A percentile compares a stretch with the other conserved stretches of the same genome.
Conservation (phyloP, 805 yeast species). For the Phaffomyces antillensis region DNA sequence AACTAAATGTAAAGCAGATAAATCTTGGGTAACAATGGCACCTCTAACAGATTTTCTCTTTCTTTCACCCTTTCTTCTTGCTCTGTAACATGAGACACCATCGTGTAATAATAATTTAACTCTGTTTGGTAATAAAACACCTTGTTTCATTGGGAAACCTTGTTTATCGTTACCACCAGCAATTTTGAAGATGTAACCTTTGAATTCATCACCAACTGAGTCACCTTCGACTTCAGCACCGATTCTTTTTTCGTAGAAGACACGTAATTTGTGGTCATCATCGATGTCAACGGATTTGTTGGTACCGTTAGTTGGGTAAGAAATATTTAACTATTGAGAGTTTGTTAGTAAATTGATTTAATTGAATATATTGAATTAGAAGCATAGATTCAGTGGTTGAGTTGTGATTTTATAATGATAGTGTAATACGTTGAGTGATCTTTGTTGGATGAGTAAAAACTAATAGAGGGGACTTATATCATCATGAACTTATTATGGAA, state of each 20-base stretch:
- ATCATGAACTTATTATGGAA: too few species aligned
- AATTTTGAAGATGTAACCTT: conserved; percentile 98
- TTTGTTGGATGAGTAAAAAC: too few species aligned
- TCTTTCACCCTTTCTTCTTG: conserved; percentile 99
- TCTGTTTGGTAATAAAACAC: conserved; percentile 99
- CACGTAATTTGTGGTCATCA: conserved; percentile 98
- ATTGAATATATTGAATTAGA: neutral
- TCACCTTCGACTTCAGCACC: conserved; percentile 99
- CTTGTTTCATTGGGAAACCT: conserved; percentile 99
- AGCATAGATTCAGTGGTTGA: neutral
- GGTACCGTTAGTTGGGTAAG: conserved; percentile 99
- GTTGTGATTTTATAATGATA: too few species aligned
- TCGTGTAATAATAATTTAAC: conserved; percentile 87
- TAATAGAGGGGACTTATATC: too few species aligned
- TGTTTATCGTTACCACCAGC: conserved; percentile 99
- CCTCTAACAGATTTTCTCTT: conserved; percentile 99
- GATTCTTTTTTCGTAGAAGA: conserved; percentile 98
- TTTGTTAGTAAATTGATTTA: conserved; percentile 37
- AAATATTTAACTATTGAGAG: conserved; percentile 72
- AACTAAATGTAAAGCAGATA: conserved; percentile 88
- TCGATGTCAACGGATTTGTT: conserved; percentile 97
- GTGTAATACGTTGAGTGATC: too few species aligned
- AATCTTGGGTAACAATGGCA: conserved; percentile 94
- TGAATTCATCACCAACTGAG: conserved; percentile 94
- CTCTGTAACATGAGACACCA: conserved; percentile 98